Conservation (phyloP, 2,329 filamentous ascomycete species). For the Gaeumannomyces sp. region DNA sequence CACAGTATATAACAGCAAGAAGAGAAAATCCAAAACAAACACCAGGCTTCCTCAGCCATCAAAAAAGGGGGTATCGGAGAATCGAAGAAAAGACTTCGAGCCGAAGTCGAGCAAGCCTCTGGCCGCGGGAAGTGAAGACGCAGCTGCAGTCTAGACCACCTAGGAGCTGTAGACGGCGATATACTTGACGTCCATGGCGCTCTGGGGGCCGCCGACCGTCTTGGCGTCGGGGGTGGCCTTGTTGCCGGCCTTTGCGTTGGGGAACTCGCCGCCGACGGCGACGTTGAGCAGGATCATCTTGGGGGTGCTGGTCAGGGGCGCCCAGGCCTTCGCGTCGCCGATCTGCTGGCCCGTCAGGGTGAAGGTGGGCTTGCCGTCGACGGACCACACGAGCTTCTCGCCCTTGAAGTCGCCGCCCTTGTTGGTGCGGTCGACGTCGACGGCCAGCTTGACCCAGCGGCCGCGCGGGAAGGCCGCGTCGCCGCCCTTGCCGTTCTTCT, state of each 20-base stretch:
- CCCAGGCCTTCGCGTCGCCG: constrained; percentile 41
- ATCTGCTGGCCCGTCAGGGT: constrained; percentile 38
- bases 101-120: neutral
- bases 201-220: constrained; percentile 40
- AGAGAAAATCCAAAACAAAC: constrained; percentile 1
- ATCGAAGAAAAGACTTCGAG: neutral
- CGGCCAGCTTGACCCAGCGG: constrained; percentile 40
- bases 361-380: constrained; percentile 39
- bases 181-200: constrained; percentile 47
- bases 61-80: neutral
- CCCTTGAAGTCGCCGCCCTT: constrained; percentile 32
- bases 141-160: neutral
- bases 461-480: constrained; percentile 20
- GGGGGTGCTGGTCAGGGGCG: constrained; percentile 41
- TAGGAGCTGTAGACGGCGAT: constrained; percentile 34
- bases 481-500: constrained; percentile 29
- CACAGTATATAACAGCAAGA: neutral
- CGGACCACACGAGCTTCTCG: constrained; percentile 46
- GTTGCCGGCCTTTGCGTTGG: constrained; percentile 24
- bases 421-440: constrained; percentile 43
- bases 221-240: constrained; percentile 32
- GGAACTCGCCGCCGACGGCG: constrained; percentile 44
- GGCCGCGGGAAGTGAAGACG: neutral
- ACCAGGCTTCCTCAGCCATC: neutral
- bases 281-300: constrained; percentile 49